These are phyloP conservation scores for Coemansia sp. DNA, from an alignment of 192 early-diverging fungal species.

Conservation along the genomic window DNA sequence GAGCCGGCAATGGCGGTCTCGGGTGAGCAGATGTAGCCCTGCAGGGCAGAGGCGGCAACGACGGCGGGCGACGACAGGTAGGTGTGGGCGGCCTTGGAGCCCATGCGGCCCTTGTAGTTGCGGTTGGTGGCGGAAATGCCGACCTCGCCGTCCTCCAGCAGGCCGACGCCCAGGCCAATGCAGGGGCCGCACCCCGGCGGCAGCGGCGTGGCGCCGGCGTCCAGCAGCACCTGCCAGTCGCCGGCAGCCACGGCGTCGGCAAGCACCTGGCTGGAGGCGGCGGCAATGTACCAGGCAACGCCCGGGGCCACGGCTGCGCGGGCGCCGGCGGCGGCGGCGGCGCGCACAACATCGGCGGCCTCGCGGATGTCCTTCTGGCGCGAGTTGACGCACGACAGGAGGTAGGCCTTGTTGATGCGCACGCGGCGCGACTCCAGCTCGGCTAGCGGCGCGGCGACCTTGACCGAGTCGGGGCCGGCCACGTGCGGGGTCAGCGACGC, in stretches of 20 bases:
- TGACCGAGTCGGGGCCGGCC: conserved; percentile 95
- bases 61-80: conserved; percentile 95
- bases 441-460: conserved; percentile 76
- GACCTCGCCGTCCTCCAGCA: conserved; percentile 93
- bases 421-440: conserved; percentile 71
- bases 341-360: conserved; percentile 71
- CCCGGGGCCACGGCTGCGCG: conserved; percentile 33
- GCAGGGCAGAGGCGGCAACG: conserved; percentile 88
- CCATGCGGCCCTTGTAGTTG: conserved; percentile 99
- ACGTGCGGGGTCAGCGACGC: conserved; percentile 81
- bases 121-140: conserved; percentile 99
- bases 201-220: conserved; percentile 83
- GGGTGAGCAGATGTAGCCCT: conserved; percentile 76
- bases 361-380: conserved; percentile 83
- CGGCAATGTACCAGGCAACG: conserved; percentile 94
- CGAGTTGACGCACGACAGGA: conserved; percentile 95
- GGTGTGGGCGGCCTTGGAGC: conserved; percentile 82
- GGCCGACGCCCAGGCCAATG: conserved; percentile 86
- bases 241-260: conserved; percentile 76
- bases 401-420: conserved; percentile 91
- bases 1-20: conserved; percentile 24
- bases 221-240: conserved; percentile 81
- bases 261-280: conserved; percentile 89
- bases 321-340: conserved; percentile 25
- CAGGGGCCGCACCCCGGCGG: conserved; percentile 98